Conservation (phyloP, 2,329 filamentous ascomycete genomes). For the Neonectria magnoliae region DNA sequence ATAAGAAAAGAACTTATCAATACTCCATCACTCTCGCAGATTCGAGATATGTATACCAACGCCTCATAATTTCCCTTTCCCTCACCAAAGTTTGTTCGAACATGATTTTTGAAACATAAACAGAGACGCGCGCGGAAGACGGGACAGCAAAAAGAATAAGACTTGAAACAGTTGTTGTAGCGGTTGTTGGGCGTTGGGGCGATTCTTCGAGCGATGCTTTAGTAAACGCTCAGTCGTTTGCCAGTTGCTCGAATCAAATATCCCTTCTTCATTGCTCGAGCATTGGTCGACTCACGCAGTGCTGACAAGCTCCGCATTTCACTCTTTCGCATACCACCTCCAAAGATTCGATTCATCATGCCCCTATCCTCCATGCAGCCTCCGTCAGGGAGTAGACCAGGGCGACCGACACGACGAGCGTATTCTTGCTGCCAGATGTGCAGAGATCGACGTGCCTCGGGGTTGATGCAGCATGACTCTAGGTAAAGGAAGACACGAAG, state of each 20-base stretch:
- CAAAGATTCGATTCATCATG: slow-evolving; percentile 44
- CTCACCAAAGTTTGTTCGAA: background rate
- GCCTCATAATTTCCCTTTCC: background rate
- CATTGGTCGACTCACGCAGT: slow-evolving; percentile 16
- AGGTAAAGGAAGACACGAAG: slow-evolving; percentile 59
- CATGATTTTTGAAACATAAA: background rate
- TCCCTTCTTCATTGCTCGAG: slow-evolving; percentile 12
- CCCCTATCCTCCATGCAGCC: slow-evolving; percentile 45
- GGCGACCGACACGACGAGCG: slow-evolving; percentile 52
- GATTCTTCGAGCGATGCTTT: background rate
- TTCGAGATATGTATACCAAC: background rate
- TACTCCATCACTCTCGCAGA: background rate
- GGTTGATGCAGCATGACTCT: slow-evolving; percentile 57
- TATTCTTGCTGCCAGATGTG: slow-evolving; percentile 61
- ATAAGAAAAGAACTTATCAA: background rate
- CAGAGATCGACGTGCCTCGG: slow-evolving; percentile 59
- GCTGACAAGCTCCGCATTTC: slow-evolving; percentile 37
- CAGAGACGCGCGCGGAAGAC: background rate
- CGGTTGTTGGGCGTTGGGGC: background rate
- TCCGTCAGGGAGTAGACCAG: slow-evolving; percentile 53
- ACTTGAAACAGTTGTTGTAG: background rate
- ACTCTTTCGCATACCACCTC: slow-evolving; percentile 28
- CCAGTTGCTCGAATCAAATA: slow-evolving; percentile 7
- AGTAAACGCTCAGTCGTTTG: slow-evolving; percentile 34
- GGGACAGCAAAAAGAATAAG: background rate